Evolutionary conservation across 176 grass and related monocot genomes (phyloP).

Genomic region (Bothriochloa decipiens): DNA sequence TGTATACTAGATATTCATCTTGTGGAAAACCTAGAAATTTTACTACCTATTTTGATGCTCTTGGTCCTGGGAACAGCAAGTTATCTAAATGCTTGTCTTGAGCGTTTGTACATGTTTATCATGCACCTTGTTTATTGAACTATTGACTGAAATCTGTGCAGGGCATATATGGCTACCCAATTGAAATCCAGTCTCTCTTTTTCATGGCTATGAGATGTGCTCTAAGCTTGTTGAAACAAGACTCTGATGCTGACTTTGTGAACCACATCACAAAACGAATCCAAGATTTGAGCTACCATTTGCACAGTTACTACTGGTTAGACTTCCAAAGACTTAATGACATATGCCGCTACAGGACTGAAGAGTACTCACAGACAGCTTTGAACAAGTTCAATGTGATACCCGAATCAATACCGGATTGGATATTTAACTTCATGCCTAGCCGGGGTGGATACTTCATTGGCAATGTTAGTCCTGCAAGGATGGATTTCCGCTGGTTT

Average conservation of each 20-base stretch:
- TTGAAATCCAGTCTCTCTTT: conserved; percentile 85
- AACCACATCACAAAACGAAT: conserved; percentile 60
- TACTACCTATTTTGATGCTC: neutral
- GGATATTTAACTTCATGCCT: conserved; percentile 89
- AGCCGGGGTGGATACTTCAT: conserved; percentile 76
- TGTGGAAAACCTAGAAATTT: conserved; percentile 7
- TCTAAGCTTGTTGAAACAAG: conserved; percentile 50
- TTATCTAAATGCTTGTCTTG: conserved; percentile 26
- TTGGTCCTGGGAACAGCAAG: conserved; percentile 13
- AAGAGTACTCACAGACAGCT: conserved; percentile 85
- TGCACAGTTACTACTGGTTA: conserved; percentile 74
- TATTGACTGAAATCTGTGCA: conserved; percentile 45
- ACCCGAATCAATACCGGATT: conserved; percentile 77
- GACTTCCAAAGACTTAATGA: conserved; percentile 73
- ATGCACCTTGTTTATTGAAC: conserved; percentile 16
- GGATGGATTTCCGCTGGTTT: conserved; percentile 93
- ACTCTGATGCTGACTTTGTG: conserved; percentile 48
- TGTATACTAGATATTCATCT: conserved; percentile 14
- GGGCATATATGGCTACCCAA: conserved; percentile 83
- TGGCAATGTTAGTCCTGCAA: conserved; percentile 75
- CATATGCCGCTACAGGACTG: conserved; percentile 86
- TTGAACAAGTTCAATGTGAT: conserved; percentile 94
- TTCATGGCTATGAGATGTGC: conserved; percentile 80
- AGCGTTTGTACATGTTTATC: conserved; percentile 9
- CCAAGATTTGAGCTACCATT: conserved; percentile 79